Conservation (phyloP, 2,329 filamentous ascomycete species). For the Colletotrichum sp. region DNA sequence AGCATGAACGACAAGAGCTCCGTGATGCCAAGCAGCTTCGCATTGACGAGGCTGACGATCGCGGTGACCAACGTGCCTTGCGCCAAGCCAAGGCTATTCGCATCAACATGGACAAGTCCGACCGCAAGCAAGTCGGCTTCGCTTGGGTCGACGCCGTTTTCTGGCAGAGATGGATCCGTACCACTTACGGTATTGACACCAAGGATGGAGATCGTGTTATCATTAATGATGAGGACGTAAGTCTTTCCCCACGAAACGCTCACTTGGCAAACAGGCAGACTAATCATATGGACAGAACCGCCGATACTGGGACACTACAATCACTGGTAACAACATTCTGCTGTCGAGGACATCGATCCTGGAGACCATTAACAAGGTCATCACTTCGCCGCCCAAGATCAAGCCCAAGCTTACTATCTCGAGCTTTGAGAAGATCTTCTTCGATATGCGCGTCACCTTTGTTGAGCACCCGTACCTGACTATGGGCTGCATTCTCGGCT, state of each 20-base stretch:
- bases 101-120: conserved; percentile 87
- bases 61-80: conserved; percentile 86
- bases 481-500: conserved; percentile 60
- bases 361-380: conserved; percentile 79
- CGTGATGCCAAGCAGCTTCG: conserved; percentile 93
- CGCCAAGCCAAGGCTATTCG: conserved; percentile 88
- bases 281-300: conserved; percentile 67
- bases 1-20: conserved; percentile 90
- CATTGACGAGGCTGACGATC: conserved; percentile 95
- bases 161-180: conserved; percentile 96
- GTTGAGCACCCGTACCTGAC: conserved; percentile 65
- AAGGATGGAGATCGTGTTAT: conserved; percentile 89
- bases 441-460: conserved; percentile 65
- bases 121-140: conserved; percentile 89
- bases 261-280: not conserved
- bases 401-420: conserved; percentile 80
- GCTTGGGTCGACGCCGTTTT: conserved; percentile 98
- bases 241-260: conserved; percentile 38
- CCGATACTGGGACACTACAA: conserved; percentile 92
- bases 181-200: conserved; percentile 92
- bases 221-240: conserved; percentile 96
- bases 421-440: conserved; percentile 73
- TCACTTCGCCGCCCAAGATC: conserved; percentile 72
- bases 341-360: conserved; percentile 89
- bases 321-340: conserved; percentile 87